Base-by-base conservation (phyloP, 2,329 filamentous ascomycete genomes). In the Penicillium sp. region DNA sequence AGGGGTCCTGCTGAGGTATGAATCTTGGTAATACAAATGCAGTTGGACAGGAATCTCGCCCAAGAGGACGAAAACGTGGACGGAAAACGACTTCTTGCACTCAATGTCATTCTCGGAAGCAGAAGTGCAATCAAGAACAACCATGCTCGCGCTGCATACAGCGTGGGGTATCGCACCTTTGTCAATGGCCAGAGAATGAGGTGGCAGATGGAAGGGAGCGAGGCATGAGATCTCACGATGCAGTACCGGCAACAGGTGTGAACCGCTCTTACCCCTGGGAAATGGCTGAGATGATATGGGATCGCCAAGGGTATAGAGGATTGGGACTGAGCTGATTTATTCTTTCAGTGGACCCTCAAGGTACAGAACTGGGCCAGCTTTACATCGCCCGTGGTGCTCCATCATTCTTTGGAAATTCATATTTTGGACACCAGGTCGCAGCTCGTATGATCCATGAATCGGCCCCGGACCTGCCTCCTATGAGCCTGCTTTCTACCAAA, bases 351-450 rank as follows among this genome's bases (percentile, higher is more conserved):
- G 40, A 59, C 9, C 29, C 51, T 11, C 52, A 60, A 43, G 50
- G 46, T 10, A 54, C 50, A 19, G 48, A 58, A n/a, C 52, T 71
- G 39, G 69, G 68, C 26, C 66, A 67, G 36, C 59, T 71, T 7
- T 68, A 62, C 51, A 68, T 69, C 48, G 64, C 66, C 8, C 62
- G 68, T 28, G 68, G 65, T 28, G 68, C 69, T 45, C 62, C 67
- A 5, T 67, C 68, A 8, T 71, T 67, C 43, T 67, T 69, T 36
- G 68, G 69, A 5, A 65, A 61, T 42, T 71, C 67, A 1, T 71
- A 71, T 53, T 71, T 71, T 57, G 69, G 69, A 8, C 68, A 67
- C 44, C 68, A 71, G 42, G 67, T 68, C 3, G 69, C 69, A 7
- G 69, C 69, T 0, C 63, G 62, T 11, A 67, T 71, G 52, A 70